Conservation (phyloP, 2,329 filamentous ascomycete species). For the Corynespora cassiicola region DNA sequence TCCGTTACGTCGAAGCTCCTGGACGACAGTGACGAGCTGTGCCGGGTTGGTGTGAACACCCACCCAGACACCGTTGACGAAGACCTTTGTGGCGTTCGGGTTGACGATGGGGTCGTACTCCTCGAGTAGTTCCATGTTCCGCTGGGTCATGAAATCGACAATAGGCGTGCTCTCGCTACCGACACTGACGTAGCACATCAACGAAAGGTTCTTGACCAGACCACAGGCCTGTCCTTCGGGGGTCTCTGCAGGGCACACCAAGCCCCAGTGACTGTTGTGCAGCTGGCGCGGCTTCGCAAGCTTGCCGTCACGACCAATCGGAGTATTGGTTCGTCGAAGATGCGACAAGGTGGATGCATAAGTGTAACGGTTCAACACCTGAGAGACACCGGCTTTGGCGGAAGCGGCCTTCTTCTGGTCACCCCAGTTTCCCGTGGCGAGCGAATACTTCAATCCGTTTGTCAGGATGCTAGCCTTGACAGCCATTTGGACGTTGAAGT, state of each 20-base stretch:
- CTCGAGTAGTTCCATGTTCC: slow-evolving; percentile 95
- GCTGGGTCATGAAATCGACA: slow-evolving; percentile 92
- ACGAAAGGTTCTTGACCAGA: slow-evolving; percentile 93
- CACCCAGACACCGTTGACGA: slow-evolving; percentile 98
- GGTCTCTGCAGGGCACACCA: slow-evolving; percentile 96
- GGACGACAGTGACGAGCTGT: slow-evolving; percentile 80
- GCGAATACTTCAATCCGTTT: slow-evolving; percentile 93
- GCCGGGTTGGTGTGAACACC: slow-evolving; percentile 91
- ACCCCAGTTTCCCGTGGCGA: slow-evolving; percentile 98
- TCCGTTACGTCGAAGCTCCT: slow-evolving; percentile 78
- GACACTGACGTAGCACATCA: slow-evolving; percentile 99
- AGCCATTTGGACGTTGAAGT: slow-evolving; percentile 89
- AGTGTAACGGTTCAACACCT: slow-evolving; percentile 97
- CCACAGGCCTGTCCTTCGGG: slow-evolving; percentile 98
- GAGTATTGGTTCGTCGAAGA: slow-evolving; percentile 95
- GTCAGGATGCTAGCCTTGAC: slow-evolving; percentile 92
- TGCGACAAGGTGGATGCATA: slow-evolving; percentile 97
- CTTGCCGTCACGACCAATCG: slow-evolving; percentile 96
- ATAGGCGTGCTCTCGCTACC: slow-evolving; percentile 90
- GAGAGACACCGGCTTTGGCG: slow-evolving; percentile 94
- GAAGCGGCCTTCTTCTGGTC: slow-evolving; percentile 98
- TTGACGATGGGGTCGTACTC: slow-evolving; percentile 76
- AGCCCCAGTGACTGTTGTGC: slow-evolving; percentile 98
- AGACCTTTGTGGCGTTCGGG: slow-evolving; percentile 95
- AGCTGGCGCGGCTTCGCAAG: slow-evolving; percentile 97